phyloP scores from a whole-genome alignment of 805 yeast genomes.

The Starmerella apis region DNA sequence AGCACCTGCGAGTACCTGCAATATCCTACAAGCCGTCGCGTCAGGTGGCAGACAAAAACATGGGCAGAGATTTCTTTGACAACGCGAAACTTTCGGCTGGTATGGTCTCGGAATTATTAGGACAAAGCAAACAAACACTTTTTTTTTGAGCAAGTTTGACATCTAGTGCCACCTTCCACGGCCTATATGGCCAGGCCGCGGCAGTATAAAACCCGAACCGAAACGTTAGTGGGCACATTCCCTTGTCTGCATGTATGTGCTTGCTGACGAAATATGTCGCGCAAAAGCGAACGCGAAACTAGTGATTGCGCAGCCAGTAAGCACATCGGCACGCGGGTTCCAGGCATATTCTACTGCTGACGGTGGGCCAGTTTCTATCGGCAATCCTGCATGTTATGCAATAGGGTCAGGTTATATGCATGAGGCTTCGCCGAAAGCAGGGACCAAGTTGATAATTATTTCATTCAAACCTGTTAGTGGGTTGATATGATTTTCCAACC shows the following conservation, averaged over 20 bases:
- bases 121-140: no score
- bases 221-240: background rate
- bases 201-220: background rate
- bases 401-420: background rate
- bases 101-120: no score
- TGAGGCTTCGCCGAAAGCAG: background rate
- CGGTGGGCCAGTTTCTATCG: conserved; percentile 6
- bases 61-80: background rate
- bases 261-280: conserved; percentile 1
- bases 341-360: background rate
- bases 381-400: conserved; percentile 1
- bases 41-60: background rate
- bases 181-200: no score
- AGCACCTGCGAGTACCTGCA: background rate
- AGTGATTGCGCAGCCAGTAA: background rate
- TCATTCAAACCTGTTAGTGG: background rate
- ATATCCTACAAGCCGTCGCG: background rate
- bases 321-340: background rate
- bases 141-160: no score
- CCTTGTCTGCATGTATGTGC: background rate
- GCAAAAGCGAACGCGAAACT: background rate
- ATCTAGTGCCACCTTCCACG: no score
- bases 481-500: no score
- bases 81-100: background rate
- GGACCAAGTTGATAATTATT: background rate